Conservation (phyloP, 1,139 yeast species). For the Protomyces macrosporus region DNA sequence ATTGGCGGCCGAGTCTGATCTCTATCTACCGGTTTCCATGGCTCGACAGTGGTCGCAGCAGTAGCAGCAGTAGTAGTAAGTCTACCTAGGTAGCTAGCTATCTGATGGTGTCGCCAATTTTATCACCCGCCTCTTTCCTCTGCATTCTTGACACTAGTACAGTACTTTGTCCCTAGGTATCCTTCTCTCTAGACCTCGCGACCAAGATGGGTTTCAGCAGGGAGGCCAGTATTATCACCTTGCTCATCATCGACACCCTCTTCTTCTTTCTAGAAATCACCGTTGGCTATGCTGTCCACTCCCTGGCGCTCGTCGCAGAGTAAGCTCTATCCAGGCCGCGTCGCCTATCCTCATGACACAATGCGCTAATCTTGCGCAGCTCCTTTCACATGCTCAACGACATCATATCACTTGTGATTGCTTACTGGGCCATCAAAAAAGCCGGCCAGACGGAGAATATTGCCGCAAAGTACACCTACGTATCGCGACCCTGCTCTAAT, state of each 20-base stretch:
- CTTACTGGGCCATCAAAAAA: slow-evolving; percentile 93
- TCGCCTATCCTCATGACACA: neutral
- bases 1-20: neutral
- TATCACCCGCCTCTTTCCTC: too few species aligned
- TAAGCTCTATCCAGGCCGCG: neutral
- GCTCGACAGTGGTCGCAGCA: too few species aligned
- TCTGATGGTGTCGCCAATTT: too few species aligned
- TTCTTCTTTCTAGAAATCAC: slow-evolving; percentile 83
- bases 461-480: slow-evolving; percentile 85
- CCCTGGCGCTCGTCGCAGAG: slow-evolving; percentile 31
- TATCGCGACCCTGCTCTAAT: slow-evolving; percentile 48
- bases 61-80: too few species aligned
- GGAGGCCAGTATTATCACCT: slow-evolving; percentile 72
- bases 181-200: too few species aligned
- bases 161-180: too few species aligned
- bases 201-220: slow-evolving; percentile 31
- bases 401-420: slow-evolving; percentile 80
- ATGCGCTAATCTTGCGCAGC: slow-evolving; percentile 68
- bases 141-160: too few species aligned
- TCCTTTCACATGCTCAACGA: slow-evolving; percentile 94
- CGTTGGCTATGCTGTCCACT: slow-evolving; percentile 44
- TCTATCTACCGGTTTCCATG: too few species aligned
- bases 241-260: slow-evolving; percentile 68
- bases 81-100: too few species aligned
- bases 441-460: slow-evolving; percentile 53